Conservation (phyloP, 2,329 filamentous ascomycete species). For the Aspergillus udagawae region DNA sequence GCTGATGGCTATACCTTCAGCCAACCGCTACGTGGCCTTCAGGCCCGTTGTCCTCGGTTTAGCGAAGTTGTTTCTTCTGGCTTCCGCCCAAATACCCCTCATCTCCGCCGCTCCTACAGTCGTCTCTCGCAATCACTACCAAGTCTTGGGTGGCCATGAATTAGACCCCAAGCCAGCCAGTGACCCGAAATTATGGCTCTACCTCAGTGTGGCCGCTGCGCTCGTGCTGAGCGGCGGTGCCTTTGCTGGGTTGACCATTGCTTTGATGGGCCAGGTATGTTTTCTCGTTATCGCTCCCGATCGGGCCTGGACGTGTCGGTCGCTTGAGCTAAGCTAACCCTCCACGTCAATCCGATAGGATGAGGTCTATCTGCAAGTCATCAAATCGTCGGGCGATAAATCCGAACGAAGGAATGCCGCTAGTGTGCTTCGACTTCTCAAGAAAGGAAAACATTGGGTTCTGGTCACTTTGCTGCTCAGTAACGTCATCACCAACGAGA, state of each 20-base stretch:
- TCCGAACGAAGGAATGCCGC: conserved; percentile 82
- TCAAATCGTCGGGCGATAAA: conserved; percentile 78
- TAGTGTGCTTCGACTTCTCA: conserved; percentile 73
- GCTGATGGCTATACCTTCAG: conserved; percentile 24
- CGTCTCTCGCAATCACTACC: conserved; percentile 9
- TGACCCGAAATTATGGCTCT: conserved; percentile 71
- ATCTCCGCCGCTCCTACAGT: conserved; percentile 34
- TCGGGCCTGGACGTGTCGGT: not conserved
- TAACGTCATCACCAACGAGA: conserved; percentile 98
- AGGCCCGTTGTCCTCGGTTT: conserved; percentile 39
- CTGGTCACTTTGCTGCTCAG: conserved; percentile 88
- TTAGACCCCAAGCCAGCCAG: conserved; percentile 50
- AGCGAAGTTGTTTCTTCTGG: conserved; percentile 38
- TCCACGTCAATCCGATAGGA: conserved; percentile 53
- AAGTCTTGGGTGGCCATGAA: conserved; percentile 8
- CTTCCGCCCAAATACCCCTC: conserved; percentile 36
- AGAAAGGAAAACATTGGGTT: conserved; percentile 96
- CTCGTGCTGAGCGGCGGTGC: conserved; percentile 85
- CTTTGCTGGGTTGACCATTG: conserved; percentile 81
- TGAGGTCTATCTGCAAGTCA: conserved; percentile 94
- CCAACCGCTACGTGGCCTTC: conserved; percentile 31
- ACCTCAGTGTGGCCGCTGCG: conserved; percentile 71
- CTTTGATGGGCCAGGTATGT: conserved; percentile 59
- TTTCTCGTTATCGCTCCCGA: not conserved
- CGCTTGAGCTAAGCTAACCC: not conserved